Evolutionary conservation across 768 basidiomycete species (phyloP), one percentile per base, ranked within the genome.

Genomic region (Cystoderma amianthinum): DNA sequence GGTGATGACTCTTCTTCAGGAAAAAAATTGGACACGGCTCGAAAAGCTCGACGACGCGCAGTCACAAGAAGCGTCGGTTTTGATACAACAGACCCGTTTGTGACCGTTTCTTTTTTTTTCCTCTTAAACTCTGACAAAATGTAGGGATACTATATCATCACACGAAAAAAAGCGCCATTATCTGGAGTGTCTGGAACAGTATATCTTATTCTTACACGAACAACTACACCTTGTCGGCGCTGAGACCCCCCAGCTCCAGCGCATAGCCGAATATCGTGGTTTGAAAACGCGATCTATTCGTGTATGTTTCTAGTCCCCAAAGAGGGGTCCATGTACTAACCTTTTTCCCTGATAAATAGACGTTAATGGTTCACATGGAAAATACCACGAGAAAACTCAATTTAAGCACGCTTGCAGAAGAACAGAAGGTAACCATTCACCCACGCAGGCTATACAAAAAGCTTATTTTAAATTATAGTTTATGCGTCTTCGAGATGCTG

Each of bases 111-210:
- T 32, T 7, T 33, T 34, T 19, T 33, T 19, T 5, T 15, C 32
- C 36, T 18, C n/a, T n/a, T n/a, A n/a, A n/a, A 44, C 30, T 12
- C 38, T 45, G n/a, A 12, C 10, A 13, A 37, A 37, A 13, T 44
- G n/a, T n/a, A 82, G 81, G 1, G 84, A 85, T 38, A 69, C 69
- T n/a, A 85, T 87, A 42, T 80, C 84, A 2, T 84, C 82, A 4
- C 84, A 87, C 50, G 84, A 86, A 51, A 85, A 85, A 52, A 85
- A 85, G 50, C 63, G 84, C 2, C 71, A 80, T 50, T 85, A 86
- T 51, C 68, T 86, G 17, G 82, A 83, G 49, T 82, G 80, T 48
- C 59, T 87, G 5, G 84, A 87, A 48, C 73, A 81, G 44, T 87
- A 85, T 54, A 74, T 85, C 11, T 54, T 69, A 20, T 84, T 76